Evolutionary conservation across 192 early-diverging fungal genomes (phyloP), one percentile per base, ranked within the genome.

Genomic region (Podila clonocystis): DNA sequence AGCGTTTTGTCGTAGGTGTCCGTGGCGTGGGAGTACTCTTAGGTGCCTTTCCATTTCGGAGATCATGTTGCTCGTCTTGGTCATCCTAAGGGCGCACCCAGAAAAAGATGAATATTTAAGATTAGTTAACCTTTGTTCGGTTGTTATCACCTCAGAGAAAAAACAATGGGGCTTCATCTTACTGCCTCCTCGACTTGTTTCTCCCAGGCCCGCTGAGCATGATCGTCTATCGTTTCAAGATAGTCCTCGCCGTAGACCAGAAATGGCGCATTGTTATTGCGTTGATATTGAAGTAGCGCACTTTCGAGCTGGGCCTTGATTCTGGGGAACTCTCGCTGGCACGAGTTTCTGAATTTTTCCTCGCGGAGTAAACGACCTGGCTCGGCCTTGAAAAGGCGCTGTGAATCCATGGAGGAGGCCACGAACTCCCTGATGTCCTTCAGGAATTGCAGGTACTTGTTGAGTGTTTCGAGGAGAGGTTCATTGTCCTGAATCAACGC

Each of bases 311-410:
- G 84, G 9, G 61, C 50, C 30, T 74, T 71, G 29, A 72, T 66
- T 68, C 76, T 84, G 9, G 87, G 87, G 29, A 88, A 71, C 50
- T 88, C 85, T 48, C 83, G 69, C 9, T 80, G 69, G 3, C 83
- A 82, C 33, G 70, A 38, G 61, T 84, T 85, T 45, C 87, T 73
- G 48, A 85, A 84, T 68, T 86, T 88, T 68, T 88, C 87, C 41
- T 88, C 87, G 5, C 85, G 72, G 20, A 88, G 67, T 2, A 88
- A 65, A 20, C 87, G 85, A 31, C 87, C 87, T 29, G 87, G 87
- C 49, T 86, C 87, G 9, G 85, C 71, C 34, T 86, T 70, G 52
- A 86, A 85, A 5, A 86, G 64, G 3, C 87, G 68, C 29, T 82
- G 68, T 2, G 83, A 75, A 63, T 86, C 85, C 48, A 68, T 83